phyloP scores from a whole-genome alignment of 441 rosid genomes.

The Manihot esculenta region DNA sequence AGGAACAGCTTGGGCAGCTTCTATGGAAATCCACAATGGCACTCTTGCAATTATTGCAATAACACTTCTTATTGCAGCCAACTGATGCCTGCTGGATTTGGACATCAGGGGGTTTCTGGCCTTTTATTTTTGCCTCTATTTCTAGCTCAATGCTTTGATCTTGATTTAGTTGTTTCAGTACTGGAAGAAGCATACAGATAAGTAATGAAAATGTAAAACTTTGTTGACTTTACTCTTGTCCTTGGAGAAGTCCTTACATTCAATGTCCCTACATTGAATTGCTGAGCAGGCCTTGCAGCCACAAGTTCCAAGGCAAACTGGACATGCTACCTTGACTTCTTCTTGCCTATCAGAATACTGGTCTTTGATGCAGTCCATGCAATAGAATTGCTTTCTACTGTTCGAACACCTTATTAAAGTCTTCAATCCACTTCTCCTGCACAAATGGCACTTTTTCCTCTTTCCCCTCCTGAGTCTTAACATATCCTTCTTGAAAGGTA shows the following conservation, averaged over 20 bases:
- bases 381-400: conserved; percentile 67
- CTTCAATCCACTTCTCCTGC: conserved; percentile 55
- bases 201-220: conserved; percentile 81
- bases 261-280: conserved; percentile 52
- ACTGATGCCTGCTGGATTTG: conserved; percentile 48
- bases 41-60: conserved; percentile 58
- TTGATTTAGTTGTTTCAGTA: conserved; percentile 69
- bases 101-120: conserved; percentile 46
- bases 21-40: conserved; percentile 60
- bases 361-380: conserved; percentile 71
- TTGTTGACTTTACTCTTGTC: conserved; percentile 60
- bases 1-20: conserved; percentile 74
- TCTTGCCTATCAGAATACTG: conserved; percentile 67
- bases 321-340: conserved; percentile 75
- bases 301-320: conserved; percentile 83
- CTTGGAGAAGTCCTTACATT: conserved; percentile 64
- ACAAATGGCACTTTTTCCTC: conserved; percentile 88
- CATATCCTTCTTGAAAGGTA: conserved; percentile 59
- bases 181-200: conserved; percentile 96
- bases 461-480: conserved; percentile 53
- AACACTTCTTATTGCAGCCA: conserved; percentile 44
- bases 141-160: conserved; percentile 65
- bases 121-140: conserved; percentile 66
- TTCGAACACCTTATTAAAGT: conserved; percentile 65
- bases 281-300: conserved; percentile 73